Evolutionary conservation across 345 rosid genomes (phyloP).

Genomic region (Populus tremula): DNA sequence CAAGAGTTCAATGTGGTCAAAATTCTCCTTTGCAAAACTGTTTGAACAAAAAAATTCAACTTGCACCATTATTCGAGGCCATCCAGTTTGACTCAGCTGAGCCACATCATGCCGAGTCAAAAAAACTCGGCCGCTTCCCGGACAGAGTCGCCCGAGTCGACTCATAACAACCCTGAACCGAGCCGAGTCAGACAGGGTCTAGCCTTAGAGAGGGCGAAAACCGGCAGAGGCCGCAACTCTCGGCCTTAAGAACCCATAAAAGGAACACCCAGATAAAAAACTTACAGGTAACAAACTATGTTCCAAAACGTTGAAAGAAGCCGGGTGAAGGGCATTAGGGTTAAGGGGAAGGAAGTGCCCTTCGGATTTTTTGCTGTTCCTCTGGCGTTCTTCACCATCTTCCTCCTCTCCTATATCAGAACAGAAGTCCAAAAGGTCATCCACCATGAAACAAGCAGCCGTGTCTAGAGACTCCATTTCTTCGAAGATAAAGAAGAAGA

Average conservation of each 20-base stretch:
- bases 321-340: constrained; percentile 12
- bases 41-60: background rate
- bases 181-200: constrained; percentile 33
- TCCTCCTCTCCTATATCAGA: constrained; percentile 41
- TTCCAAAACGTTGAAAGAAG: constrained; percentile 16
- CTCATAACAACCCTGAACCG: constrained; percentile 6
- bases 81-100: constrained; percentile 33
- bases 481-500: background rate
- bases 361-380: constrained; percentile 26
- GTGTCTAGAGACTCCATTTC: constrained; percentile 40
- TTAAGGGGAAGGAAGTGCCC: constrained; percentile 17
- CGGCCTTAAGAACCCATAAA: background rate
- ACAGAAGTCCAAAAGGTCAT: constrained; percentile 44
- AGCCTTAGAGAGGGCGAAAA: background rate
- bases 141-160: constrained; percentile 22
- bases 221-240: background rate
- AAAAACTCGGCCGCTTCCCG: constrained; percentile 11
- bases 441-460: constrained; percentile 34
- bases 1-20: constrained; percentile 23
- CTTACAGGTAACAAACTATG: constrained; percentile 32
- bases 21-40: constrained; percentile 22
- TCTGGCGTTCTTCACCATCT: constrained; percentile 24
- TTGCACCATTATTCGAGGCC: constrained; percentile 34
- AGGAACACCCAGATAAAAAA: constrained; percentile 5
- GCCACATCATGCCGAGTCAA: constrained; percentile 14